Evolutionary conservation across 2,329 filamentous ascomycete genomes (phyloP).

Genomic region (Pseudogymnoascus sp.): DNA sequence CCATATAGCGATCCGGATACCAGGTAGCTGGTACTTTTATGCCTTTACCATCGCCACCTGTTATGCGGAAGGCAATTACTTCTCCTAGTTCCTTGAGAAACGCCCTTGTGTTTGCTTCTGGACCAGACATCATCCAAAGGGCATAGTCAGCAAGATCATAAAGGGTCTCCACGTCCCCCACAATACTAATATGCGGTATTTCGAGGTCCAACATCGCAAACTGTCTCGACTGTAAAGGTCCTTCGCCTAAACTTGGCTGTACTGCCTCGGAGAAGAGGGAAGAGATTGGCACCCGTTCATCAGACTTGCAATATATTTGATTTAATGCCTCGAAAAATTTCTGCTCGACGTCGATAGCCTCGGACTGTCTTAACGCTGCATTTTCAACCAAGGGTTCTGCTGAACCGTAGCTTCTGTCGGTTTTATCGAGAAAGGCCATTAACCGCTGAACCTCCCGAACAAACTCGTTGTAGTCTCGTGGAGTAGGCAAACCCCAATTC

Average conservation of each 20-base stretch:
- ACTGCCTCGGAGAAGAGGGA: slow-evolving; percentile 10
- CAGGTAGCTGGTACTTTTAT: slow-evolving; percentile 44
- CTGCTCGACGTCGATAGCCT: slow-evolving; percentile 18
- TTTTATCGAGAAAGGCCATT: slow-evolving; percentile 54
- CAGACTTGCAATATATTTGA: not conserved
- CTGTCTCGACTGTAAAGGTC: slow-evolving; percentile 11
- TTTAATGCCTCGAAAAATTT: slow-evolving; percentile 18
- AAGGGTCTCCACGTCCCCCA: slow-evolving; percentile 20
- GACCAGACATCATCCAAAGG: slow-evolving; percentile 22
- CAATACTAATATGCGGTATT: slow-evolving; percentile 20
- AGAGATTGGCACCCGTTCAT: slow-evolving; percentile 9
- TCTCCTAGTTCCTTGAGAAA: slow-evolving; percentile 35
- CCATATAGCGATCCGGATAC: slow-evolving; percentile 47
- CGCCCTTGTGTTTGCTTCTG: slow-evolving; percentile 19
- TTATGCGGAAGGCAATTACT: slow-evolving; percentile 41
- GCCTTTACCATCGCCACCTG: slow-evolving; percentile 32
- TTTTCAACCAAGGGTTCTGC: slow-evolving; percentile 38
- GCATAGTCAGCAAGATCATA: slow-evolving; percentile 28
- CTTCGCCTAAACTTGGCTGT: slow-evolving; percentile 1
- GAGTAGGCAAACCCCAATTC: not conserved
- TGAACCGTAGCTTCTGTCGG: slow-evolving; percentile 51
- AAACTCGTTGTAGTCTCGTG: slow-evolving; percentile 31
- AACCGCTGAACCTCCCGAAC: slow-evolving; percentile 51
- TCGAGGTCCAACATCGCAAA: slow-evolving; percentile 27
- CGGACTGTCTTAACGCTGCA: slow-evolving; percentile 18